These are phyloP conservation scores for Phialophora chinensis DNA, from an alignment of 2,329 filamentous ascomycete species.

Conservation along the genomic window DNA sequence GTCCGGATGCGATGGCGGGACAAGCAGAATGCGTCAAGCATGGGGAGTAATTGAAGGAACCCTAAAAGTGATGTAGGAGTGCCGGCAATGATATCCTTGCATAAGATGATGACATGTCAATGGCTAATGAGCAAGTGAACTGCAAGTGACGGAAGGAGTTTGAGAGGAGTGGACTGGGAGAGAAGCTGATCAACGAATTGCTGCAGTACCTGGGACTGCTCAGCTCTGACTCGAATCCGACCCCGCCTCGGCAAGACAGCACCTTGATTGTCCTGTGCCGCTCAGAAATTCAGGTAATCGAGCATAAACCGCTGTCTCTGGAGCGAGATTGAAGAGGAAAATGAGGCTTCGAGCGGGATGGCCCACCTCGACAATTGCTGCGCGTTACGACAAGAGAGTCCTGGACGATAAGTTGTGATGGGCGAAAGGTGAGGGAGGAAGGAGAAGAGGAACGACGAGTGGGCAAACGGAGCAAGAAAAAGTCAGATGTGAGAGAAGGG, in stretches of 20 bases:
- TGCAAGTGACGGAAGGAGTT: constrained; percentile 26
- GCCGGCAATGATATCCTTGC: constrained; percentile 30
- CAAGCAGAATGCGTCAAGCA: constrained; percentile 18
- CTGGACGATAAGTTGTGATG: neutral
- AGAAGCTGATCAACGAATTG: constrained; percentile 25
- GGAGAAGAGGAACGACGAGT: constrained; percentile 12
- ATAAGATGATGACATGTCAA: constrained; percentile 22
- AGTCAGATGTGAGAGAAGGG: constrained; percentile 13
- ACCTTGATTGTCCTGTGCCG: neutral
- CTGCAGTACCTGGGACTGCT: constrained; percentile 13
- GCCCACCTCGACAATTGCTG: neutral
- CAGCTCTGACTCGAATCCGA: constrained; percentile 20
- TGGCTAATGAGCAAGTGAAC: constrained; percentile 12
- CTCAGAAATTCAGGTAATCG: neutral
- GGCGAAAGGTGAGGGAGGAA: neutral
- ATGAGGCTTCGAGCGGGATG: neutral
- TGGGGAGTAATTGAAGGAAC: neutral
- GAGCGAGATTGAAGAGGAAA: neutral
- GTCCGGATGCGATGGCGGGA: constrained; percentile 17
- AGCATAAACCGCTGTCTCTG: neutral
- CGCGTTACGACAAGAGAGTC: neutral
- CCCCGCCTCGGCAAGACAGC: constrained; percentile 23
- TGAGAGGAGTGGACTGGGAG: constrained; percentile 21
- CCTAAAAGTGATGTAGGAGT: constrained; percentile 14
- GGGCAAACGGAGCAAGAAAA: constrained; percentile 10